phyloP scores from a whole-genome alignment of 78 protist genomes.

The Mastigamoeba balamuthi region DNA sequence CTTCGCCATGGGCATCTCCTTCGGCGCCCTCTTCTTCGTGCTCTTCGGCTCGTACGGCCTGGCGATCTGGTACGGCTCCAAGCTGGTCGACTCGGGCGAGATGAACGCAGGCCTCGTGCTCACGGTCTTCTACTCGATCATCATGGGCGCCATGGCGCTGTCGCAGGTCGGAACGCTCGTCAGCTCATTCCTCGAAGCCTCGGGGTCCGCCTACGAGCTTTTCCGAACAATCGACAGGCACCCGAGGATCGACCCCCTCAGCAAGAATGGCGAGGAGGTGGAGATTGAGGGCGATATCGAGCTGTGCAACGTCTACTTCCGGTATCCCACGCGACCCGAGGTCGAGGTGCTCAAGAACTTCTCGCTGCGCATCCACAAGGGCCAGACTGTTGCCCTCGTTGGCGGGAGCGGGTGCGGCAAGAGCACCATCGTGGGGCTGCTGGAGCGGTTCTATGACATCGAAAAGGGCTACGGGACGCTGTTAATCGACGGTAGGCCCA shows the following conservation, averaged over 20 bases:
- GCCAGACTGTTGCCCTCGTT: constrained; percentile 67
- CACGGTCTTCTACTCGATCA: constrained; percentile 45
- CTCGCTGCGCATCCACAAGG: constrained; percentile 30
- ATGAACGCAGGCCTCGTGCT: constrained; percentile 26
- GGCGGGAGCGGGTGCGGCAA: constrained; percentile 80
- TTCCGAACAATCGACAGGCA: constrained; percentile 36
- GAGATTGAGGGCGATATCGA: constrained; percentile 30
- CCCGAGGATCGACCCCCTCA: constrained; percentile 43
- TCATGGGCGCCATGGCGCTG: constrained; percentile 57
- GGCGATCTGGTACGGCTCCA: constrained; percentile 56
- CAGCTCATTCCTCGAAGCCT: constrained; percentile 31
- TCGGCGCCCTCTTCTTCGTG: constrained; percentile 32
- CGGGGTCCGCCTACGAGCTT: constrained; percentile 53
- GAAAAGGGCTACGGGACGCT: constrained; percentile 49
- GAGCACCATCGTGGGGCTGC: constrained; percentile 43
- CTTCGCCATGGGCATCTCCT: constrained; percentile 33
- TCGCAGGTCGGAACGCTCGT: constrained; percentile 47
- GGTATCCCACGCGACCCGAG: constrained; percentile 56
- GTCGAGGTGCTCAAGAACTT: constrained; percentile 49
- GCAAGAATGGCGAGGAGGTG: constrained; percentile 12
- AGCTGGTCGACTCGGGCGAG: constrained; percentile 17
- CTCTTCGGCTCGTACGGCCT: constrained; percentile 21
- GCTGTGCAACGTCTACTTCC: constrained; percentile 44
- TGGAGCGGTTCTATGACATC: constrained; percentile 44
- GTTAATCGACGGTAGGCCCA: constrained; percentile 56